Conservation (phyloP, 2,329 filamentous ascomycete genomes). For the Pyrenophora tritici-repentis region DNA sequence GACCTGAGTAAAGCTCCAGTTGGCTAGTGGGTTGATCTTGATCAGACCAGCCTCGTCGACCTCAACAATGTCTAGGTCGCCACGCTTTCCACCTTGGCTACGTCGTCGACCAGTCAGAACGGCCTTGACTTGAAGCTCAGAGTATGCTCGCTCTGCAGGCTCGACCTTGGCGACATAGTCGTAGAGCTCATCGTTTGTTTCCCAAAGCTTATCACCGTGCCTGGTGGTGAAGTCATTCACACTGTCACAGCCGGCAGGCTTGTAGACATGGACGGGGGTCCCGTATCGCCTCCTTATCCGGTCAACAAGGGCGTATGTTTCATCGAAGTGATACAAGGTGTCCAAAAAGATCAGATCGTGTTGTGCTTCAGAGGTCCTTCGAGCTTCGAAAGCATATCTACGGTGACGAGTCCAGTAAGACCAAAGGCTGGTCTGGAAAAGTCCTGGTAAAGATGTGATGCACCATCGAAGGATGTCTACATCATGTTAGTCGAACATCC, state of each 20-base stretch:
- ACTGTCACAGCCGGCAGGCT: conserved; percentile 75
- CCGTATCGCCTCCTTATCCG: conserved; percentile 76
- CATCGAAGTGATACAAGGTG: conserved; percentile 58
- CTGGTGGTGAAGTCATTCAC: conserved; percentile 77
- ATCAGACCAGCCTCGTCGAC: conserved; percentile 88
- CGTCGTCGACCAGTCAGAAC: conserved; percentile 90
- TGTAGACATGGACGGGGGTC: conserved; percentile 85
- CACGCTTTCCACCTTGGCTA: conserved; percentile 91
- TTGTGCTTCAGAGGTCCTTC: conserved; percentile 62
- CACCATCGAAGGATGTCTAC: conserved; percentile 88
- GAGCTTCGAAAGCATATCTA: conserved; percentile 75
- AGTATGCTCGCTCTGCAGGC: conserved; percentile 88
- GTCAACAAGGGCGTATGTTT: conserved; percentile 61
- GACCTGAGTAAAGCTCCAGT: conserved; percentile 91
- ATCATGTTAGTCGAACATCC: conserved; percentile 29
- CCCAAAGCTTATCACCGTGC: conserved; percentile 84
- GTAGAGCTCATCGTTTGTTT: conserved; percentile 84
- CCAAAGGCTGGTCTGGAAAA: conserved; percentile 65
- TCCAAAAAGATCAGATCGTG: conserved; percentile 60
- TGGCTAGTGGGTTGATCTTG: conserved; percentile 97
- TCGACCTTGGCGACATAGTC: conserved; percentile 98
- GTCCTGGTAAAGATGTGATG: conserved; percentile 84
- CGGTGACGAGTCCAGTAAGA: conserved; percentile 57
- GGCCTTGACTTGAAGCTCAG: conserved; percentile 83
- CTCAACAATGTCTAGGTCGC: conserved; percentile 88